Conservation (phyloP, 23 red algal genomes). For the Agarophyton chilense region DNA sequence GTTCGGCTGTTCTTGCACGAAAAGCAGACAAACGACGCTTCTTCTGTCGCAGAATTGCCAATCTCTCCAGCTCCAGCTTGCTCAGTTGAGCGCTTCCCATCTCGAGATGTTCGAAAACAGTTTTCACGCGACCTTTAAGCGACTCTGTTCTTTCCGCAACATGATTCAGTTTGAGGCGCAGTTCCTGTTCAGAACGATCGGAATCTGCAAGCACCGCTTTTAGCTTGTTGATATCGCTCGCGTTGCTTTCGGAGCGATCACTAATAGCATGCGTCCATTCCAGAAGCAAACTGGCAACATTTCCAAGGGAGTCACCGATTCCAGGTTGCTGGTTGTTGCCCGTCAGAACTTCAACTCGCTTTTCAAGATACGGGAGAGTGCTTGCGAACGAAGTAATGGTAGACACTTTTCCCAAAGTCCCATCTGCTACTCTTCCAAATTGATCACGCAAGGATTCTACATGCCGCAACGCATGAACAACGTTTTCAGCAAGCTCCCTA, state of each 20-base stretch:
- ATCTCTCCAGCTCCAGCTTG: slow-evolving; percentile 23
- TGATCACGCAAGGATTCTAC: neutral
- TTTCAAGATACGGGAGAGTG: slow-evolving; percentile 26
- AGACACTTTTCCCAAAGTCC: slow-evolving; percentile 42
- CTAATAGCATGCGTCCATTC: slow-evolving; percentile 34
- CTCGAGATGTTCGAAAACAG: slow-evolving; percentile 24
- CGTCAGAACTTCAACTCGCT: slow-evolving; percentile 11
- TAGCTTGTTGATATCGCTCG: neutral
- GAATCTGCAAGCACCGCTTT: neutral
- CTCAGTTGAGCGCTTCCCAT: slow-evolving; percentile 20
- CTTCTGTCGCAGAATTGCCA: slow-evolving; percentile 27
- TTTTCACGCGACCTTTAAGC: slow-evolving; percentile 31
- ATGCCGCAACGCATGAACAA: slow-evolving; percentile 7
- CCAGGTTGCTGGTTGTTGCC: slow-evolving; percentile 36
- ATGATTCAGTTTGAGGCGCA: slow-evolving; percentile 1
- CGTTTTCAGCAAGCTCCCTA: slow-evolving; percentile 21
- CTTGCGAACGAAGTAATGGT: slow-evolving; percentile 19
- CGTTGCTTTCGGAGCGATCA: slow-evolving; percentile 3
- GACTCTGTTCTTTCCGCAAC: slow-evolving; percentile 1
- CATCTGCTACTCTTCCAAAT: slow-evolving; percentile 13
- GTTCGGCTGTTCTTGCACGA: slow-evolving; percentile 11
- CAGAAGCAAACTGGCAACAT: slow-evolving; percentile 15
- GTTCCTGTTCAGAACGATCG: slow-evolving; percentile 15
- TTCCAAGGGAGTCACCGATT: slow-evolving; percentile 32
- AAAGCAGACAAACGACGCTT: slow-evolving; percentile 20